phyloP scores from a whole-genome alignment of 108 stramenopile species.

The Skeletonema costatum region DNA sequence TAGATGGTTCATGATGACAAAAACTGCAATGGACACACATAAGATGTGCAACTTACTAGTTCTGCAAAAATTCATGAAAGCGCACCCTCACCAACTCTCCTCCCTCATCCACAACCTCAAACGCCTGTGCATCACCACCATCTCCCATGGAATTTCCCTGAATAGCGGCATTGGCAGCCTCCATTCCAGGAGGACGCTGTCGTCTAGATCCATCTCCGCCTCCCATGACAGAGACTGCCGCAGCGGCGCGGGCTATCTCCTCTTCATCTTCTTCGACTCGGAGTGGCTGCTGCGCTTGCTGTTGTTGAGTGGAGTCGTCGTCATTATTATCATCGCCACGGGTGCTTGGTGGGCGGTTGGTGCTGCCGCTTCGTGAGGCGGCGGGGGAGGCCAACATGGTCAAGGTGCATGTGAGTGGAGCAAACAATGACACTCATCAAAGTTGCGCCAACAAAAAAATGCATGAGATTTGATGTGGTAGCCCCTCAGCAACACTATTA shows the following conservation, averaged over 20 bases:
- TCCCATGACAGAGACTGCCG: not conserved
- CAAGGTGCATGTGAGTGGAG: not conserved
- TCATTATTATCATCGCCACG: not conserved
- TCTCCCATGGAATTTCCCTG: slow-evolving; percentile 65
- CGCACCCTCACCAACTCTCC: slow-evolving; percentile 76
- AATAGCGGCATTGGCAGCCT: slow-evolving; percentile 68
- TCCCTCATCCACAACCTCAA: slow-evolving; percentile 71
- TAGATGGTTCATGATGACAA: not conserved
- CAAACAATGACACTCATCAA: not conserved
- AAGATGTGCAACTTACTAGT: slow-evolving; percentile 56
- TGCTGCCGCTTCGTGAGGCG: not conserved
- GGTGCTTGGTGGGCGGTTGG: not conserved
- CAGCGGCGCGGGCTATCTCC: not conserved
- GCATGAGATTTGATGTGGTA: no score
- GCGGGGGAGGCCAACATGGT: not conserved
- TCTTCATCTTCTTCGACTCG: not conserved
- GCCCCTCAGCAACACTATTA: no score
- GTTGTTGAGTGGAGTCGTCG: not conserved
- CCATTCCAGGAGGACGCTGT: slow-evolving; percentile 8
- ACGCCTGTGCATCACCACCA: slow-evolving; percentile 31
- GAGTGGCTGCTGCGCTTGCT: not conserved
- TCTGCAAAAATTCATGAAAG: slow-evolving; percentile 70
- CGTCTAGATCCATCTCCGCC: slow-evolving; percentile 2
- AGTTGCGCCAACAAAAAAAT: no score
- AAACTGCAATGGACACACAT: not conserved